These are phyloP conservation scores for Erythrophleum fordii DNA, from an alignment of 306 rosid species.

Conservation along the genomic window DNA sequence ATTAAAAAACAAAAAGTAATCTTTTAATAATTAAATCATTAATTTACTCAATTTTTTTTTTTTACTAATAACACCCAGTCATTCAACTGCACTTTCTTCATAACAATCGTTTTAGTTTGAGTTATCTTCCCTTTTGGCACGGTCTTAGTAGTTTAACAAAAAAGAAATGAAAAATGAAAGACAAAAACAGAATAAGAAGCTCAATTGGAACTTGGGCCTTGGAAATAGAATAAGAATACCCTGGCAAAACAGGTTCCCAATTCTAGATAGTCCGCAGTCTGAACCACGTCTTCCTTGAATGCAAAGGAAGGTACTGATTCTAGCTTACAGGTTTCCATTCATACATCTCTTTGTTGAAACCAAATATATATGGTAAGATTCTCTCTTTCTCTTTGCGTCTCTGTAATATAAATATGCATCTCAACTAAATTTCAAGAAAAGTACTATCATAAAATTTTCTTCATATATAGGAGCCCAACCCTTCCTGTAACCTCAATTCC, in stretches of 20 bases:
- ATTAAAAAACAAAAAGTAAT: no score
- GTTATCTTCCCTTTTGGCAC: no score
- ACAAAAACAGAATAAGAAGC: not conserved
- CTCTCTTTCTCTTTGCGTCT: conserved; percentile 19
- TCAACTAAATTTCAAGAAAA: not conserved
- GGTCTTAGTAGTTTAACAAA: not conserved
- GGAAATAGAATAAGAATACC: not conserved
- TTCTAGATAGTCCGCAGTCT: no score
- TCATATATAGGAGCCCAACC: no score
- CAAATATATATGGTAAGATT: conserved; percentile 29
- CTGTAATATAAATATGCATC: conserved; percentile 23
- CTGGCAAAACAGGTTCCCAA: conserved; percentile 33
- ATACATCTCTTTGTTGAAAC: conserved; percentile 61
- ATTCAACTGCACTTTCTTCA: no score
- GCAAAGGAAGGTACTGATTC: conserved; percentile 60
- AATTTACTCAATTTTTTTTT: no score
- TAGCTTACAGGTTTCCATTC: conserved; percentile 44
- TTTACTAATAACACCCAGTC: no score
- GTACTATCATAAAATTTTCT: not conserved
- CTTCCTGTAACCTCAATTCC: no score
- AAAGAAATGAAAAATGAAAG: no score
- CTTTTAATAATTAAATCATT: no score
- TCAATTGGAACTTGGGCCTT: not conserved
- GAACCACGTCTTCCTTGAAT: conserved; percentile 47
- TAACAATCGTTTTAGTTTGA: not conserved